These are phyloP conservation scores for Camellia japonica DNA, from an alignment of 148 eudicot species.

Conservation along the genomic window DNA sequence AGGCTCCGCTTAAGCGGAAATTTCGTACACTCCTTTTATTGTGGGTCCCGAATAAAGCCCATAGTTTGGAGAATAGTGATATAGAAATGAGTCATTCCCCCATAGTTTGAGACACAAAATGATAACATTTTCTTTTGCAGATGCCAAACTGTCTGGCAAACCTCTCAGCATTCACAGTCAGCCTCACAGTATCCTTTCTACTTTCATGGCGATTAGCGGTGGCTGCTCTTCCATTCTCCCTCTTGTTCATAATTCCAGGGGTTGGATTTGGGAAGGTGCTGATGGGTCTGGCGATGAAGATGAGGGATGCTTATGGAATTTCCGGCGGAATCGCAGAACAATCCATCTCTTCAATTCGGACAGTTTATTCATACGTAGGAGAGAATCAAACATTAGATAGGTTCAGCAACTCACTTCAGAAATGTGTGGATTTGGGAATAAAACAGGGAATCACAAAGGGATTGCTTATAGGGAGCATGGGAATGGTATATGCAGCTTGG, in stretches of 20 bases:
- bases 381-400: constrained; percentile 32
- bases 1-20: too few relatives aligned
- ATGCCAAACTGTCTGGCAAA: constrained; percentile 38
- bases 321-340: constrained; percentile 47
- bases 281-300: constrained; percentile 28
- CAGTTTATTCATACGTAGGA: constrained; percentile 42
- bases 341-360: constrained; percentile 44
- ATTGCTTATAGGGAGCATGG: constrained; percentile 42
- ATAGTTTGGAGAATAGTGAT: too few relatives aligned
- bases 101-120: background rate
- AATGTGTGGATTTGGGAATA: constrained; percentile 28
- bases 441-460: constrained; percentile 44
- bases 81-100: too few relatives aligned
- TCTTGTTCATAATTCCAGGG: constrained; percentile 34
- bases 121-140: constrained; percentile 14
- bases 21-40: too few relatives aligned
- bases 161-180: constrained; percentile 24
- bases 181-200: constrained; percentile 28
- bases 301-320: constrained; percentile 39
- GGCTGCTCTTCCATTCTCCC: constrained; percentile 33
- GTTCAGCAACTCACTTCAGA: constrained; percentile 32
- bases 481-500: constrained; percentile 32
- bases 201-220: constrained; percentile 49
- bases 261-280: constrained; percentile 36
- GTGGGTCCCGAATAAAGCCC: too few relatives aligned